Percentiles rank a stretch among this genome's conserved stretches.
Conservation (phyloP, 164 flowering plant genomes). For the Tinospora cordifolia region DNA sequence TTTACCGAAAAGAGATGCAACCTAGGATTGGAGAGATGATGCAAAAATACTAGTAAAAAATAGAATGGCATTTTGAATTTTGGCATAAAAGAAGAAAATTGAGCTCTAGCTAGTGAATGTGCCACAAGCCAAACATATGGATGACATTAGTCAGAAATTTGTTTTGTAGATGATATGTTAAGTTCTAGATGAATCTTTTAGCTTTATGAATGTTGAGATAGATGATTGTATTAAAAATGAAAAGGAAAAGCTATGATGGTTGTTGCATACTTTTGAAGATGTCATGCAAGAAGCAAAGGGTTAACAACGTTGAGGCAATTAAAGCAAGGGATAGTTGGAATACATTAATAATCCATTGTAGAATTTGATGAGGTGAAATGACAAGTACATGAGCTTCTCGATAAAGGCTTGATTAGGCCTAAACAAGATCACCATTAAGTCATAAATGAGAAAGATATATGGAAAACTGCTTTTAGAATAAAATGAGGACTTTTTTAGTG, state of each 20-base stretch:
- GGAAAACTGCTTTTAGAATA: background rate
- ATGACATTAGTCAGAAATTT: no score
- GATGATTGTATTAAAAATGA: no score
- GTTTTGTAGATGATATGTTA: no score
- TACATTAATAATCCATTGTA: background rate
- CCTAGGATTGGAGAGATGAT: background rate
- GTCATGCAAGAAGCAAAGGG: conserved; percentile 3
- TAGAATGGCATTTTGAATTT: no score
- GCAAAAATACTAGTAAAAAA: background rate
- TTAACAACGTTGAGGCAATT: background rate
- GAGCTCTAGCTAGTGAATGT: no score
- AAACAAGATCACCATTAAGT: conserved; percentile 2
- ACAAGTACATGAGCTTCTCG: background rate
- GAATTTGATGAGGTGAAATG: conserved; percentile 2
- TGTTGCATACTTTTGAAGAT: background rate
- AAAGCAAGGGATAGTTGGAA: background rate
- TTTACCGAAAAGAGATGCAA: no score
- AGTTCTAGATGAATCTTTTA: no score
- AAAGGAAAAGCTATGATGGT: no score
- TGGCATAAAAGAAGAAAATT: no score
- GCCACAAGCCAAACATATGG: no score
- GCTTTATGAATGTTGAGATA: no score
- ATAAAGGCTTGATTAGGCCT: background rate
- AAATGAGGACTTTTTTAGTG: background rate
- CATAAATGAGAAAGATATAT: background rate